A percentile compares a stretch with the other conserved stretches of the same genome.
These are phyloP conservation scores for Chlorella sp. DNA, from an alignment of 139 green algal genomes.

Conservation along the genomic window DNA sequence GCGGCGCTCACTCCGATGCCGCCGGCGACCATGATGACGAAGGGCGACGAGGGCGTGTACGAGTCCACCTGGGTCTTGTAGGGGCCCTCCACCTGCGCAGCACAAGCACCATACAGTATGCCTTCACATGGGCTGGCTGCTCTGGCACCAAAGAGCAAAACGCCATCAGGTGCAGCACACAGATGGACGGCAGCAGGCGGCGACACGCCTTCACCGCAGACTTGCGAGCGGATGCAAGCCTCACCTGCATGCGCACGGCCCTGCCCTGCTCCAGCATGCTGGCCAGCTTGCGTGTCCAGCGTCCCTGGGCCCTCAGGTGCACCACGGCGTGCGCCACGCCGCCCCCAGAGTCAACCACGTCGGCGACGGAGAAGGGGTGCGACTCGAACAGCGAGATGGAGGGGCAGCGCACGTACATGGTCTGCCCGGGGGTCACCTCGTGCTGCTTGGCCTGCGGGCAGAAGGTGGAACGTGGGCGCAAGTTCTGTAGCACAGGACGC, in stretches of 20 bases:
- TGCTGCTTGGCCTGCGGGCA: too few species aligned
- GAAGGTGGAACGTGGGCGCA: too few species aligned
- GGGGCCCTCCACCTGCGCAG: neutral
- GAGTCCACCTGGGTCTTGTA: neutral
- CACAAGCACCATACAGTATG: neutral
- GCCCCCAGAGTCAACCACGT: neutral
- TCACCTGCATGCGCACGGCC: neutral
- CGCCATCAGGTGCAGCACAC: neutral
- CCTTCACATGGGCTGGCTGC: neutral
- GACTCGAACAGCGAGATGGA: neutral
- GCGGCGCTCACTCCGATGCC: slow-evolving; percentile 1
- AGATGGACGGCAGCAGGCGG: neutral
- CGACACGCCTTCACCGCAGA: neutral
- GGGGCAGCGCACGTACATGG: neutral
- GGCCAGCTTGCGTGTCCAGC: neutral
- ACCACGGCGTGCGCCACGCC: neutral
- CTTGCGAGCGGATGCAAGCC: neutral
- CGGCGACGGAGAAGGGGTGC: slow-evolving; percentile 5
- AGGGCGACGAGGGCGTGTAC: neutral
- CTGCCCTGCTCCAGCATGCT: neutral
- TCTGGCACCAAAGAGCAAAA: neutral
- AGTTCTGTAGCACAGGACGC: too few species aligned
- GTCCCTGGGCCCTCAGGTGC: neutral
- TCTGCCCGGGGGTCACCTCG: slow-evolving; percentile 8
- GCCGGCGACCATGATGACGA: neutral